Evolutionary conservation across 129 eudicot species (phyloP).

Genomic region (Centrapalus pauciflorus): DNA sequence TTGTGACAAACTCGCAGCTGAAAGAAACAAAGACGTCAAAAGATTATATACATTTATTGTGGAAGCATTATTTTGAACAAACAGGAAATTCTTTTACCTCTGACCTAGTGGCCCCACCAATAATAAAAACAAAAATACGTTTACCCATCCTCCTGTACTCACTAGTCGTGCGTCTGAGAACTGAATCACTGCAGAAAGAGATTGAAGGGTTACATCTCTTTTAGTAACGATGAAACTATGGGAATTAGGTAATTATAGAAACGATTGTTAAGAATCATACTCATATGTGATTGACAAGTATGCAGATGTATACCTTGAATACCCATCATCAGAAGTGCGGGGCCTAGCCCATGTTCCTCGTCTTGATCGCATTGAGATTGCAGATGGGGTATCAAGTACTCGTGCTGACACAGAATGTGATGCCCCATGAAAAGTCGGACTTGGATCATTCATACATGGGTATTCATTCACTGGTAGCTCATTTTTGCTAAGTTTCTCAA

Average conservation of each 20-base stretch:
- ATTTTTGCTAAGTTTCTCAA: slow-evolving; percentile 74
- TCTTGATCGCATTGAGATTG: slow-evolving; percentile 78
- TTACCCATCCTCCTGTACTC: slow-evolving; percentile 82
- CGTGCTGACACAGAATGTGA: slow-evolving; percentile 42
- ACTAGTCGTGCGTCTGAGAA: slow-evolving; percentile 66
- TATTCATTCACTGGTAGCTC: slow-evolving; percentile 78
- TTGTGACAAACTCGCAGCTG: slow-evolving; percentile 87
- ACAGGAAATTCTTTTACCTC: slow-evolving; percentile 43
- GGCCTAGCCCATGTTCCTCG: slow-evolving; percentile 80
- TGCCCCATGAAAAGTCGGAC: slow-evolving; percentile 75
- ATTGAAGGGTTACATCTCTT: neutral
- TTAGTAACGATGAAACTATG: neutral
- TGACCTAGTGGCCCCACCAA: slow-evolving; percentile 96
- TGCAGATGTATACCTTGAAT: slow-evolving; percentile 52
- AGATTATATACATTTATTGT: neutral
- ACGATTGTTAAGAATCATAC: neutral
- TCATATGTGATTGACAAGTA: neutral
- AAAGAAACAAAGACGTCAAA: slow-evolving; percentile 3
- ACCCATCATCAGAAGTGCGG: slow-evolving; percentile 79
- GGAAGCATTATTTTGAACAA: neutral
- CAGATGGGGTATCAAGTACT: slow-evolving; percentile 42
- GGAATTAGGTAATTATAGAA: neutral
- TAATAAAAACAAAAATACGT: slow-evolving; percentile 82
- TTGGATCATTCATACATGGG: slow-evolving; percentile 93
- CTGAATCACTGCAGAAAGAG: slow-evolving; percentile 54